Percentiles rank a stretch among this genome's conserved stretches.
phyloP scores from a whole-genome alignment of 305 asterid genomes.

The Vinca major region DNA sequence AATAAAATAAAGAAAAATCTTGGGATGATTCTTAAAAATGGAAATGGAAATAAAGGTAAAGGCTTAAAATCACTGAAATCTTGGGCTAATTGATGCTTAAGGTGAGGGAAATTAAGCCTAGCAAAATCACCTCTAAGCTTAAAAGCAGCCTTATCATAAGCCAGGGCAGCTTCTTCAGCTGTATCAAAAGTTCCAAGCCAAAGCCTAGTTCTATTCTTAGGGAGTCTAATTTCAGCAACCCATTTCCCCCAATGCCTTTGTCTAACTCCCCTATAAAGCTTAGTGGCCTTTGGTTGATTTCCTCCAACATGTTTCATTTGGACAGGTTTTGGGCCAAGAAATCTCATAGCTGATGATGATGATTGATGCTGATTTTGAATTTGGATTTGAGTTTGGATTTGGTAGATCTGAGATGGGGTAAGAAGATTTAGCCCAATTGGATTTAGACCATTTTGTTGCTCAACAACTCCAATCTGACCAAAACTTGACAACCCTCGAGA shows the following conservation, averaged over 20 bases:
- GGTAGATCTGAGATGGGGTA: conserved; percentile 59
- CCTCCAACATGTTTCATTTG: conserved; percentile 55
- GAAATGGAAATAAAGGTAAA: conserved; percentile 48
- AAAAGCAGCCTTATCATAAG: conserved; percentile 74
- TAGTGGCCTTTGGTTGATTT: conserved; percentile 35
- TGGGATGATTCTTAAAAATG: no score
- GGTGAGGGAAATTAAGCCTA: conserved; percentile 65
- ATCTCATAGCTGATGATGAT: conserved; percentile 22
- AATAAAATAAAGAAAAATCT: no score
- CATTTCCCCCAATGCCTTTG: conserved; percentile 92
- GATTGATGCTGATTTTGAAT: conserved; percentile 32
- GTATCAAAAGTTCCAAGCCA: conserved; percentile 91
- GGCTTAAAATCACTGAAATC: conserved; percentile 54
- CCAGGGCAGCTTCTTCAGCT: conserved; percentile 74
- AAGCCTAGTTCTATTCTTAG: conserved; percentile 68
- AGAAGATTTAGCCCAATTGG: conserved; percentile 43
- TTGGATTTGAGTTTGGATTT: conserved; percentile 53
- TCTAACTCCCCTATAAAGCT: conserved; percentile 79
- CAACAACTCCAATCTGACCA: conserved; percentile 20
- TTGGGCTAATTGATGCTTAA: conserved; percentile 36
- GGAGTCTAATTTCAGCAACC: conserved; percentile 84
- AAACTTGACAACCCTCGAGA: conserved; percentile 40
- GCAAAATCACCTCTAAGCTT: conserved; percentile 73
- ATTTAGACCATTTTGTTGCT: conserved; percentile 18
- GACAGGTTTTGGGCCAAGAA: conserved; percentile 48